These are phyloP conservation scores for Phalaenopsis hybrid DNA, from an alignment of 116 monocot species.

Conservation along the genomic window DNA sequence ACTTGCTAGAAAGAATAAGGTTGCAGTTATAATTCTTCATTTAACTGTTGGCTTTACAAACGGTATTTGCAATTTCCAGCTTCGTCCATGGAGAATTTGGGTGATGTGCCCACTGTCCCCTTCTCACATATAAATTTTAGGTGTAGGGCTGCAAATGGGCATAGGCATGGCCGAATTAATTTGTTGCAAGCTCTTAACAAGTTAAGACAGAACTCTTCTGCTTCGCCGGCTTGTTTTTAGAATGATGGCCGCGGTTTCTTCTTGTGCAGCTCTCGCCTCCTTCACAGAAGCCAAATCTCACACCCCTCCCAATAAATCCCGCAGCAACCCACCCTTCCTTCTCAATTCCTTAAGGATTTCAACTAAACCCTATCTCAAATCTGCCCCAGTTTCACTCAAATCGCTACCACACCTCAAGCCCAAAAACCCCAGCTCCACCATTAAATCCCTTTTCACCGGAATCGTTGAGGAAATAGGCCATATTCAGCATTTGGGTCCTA, in stretches of 20 bases:
- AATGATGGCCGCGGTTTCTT: neutral
- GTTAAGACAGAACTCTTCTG: neutral
- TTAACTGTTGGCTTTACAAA: too few relatives aligned
- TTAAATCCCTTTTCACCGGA: slow-evolving; percentile 79
- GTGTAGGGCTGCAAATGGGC: too few relatives aligned
- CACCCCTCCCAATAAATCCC: neutral
- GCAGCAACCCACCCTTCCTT: slow-evolving; percentile 7
- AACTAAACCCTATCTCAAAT: neutral
- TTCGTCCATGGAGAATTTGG: too few relatives aligned
- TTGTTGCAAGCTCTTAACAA: too few relatives aligned
- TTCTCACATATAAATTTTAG: too few relatives aligned
- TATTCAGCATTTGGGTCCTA: slow-evolving; percentile 48
- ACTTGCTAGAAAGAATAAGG: too few relatives aligned
- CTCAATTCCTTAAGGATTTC: neutral
- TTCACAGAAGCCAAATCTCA: neutral
- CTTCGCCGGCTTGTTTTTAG: neutral
- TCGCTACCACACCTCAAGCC: neutral
- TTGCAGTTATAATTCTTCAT: too few relatives aligned
- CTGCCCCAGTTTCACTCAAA: neutral
- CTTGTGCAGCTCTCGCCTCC: neutral
- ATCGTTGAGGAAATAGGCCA: slow-evolving; percentile 86
- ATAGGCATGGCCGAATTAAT: too few relatives aligned
- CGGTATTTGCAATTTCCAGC: too few relatives aligned
- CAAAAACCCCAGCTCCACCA: neutral
- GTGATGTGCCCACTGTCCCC: too few relatives aligned